phyloP scores from a whole-genome alignment of 2,329 filamentous ascomycete genomes.

The Talaromyces sp. region DNA sequence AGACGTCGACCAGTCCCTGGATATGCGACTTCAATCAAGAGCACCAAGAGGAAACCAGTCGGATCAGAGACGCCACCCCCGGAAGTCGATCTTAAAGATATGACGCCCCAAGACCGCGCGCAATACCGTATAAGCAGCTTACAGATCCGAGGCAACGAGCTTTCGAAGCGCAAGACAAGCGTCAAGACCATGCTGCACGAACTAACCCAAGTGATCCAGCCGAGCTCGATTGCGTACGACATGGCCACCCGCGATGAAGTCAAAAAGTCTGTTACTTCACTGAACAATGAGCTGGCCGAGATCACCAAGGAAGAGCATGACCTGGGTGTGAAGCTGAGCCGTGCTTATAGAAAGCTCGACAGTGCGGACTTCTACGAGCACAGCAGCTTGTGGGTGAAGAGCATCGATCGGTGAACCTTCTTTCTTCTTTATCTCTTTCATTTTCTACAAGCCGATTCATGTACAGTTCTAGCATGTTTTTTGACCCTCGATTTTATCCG shows the following conservation, averaged over 20 bases:
- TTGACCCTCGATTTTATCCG: background rate
- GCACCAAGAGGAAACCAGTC: slow-evolving; percentile 37
- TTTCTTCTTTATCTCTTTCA: background rate
- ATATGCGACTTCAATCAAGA: slow-evolving; percentile 25
- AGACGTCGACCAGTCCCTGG: slow-evolving; percentile 35
- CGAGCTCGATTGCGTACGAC: slow-evolving; percentile 60
- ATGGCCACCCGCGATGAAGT: slow-evolving; percentile 56
- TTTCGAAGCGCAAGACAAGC: slow-evolving; percentile 65
- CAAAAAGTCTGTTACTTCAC: slow-evolving; percentile 60
- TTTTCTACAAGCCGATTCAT: background rate
- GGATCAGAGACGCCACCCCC: slow-evolving; percentile 22
- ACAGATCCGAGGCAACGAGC: slow-evolving; percentile 59
- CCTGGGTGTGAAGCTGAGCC: slow-evolving; percentile 66
- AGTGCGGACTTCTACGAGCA: slow-evolving; percentile 50
- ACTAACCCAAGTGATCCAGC: slow-evolving; percentile 72
- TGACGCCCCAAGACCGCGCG: slow-evolving; percentile 53
- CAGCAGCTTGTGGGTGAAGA: slow-evolving; percentile 69
- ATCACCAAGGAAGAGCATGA: slow-evolving; percentile 74
- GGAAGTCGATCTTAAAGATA: slow-evolving; percentile 4
- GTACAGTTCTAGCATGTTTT: background rate
- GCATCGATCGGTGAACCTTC: slow-evolving; percentile 51
- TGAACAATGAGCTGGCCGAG: slow-evolving; percentile 64
- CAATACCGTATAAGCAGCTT: slow-evolving; percentile 63
- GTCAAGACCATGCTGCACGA: slow-evolving; percentile 68
- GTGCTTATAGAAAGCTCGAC: slow-evolving; percentile 70